A percentile compares a stretch with the other conserved stretches of the same genome.
Evolutionary conservation across 1,139 yeast species (phyloP).

Genomic region (Pichia sp.): DNA sequence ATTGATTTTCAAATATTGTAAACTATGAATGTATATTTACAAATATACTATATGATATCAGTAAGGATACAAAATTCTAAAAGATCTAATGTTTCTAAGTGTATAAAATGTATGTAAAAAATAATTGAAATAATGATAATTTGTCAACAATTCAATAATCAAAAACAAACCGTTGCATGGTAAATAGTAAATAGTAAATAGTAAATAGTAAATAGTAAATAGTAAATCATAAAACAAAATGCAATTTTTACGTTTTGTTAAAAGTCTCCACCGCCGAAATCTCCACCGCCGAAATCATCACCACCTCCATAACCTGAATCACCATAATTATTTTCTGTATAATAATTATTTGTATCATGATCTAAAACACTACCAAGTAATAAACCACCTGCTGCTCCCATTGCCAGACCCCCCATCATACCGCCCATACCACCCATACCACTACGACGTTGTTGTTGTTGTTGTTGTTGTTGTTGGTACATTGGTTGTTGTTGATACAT

Average conservation of each 20-base stretch:
- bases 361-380: constrained; percentile 13
- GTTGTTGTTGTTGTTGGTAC: constrained; percentile 7
- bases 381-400: constrained; percentile 28
- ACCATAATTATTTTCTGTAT: constrained; percentile 10
- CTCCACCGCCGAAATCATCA: constrained; percentile 22
- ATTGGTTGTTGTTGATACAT: constrained; percentile 17
- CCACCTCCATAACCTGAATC: constrained; percentile 21
- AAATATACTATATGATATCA: too few relatives aligned
- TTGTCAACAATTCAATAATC: too few relatives aligned
- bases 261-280: constrained; percentile 15
- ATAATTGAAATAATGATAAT: too few relatives aligned
- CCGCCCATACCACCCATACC: constrained; percentile 26
- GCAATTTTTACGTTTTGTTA: background rate
- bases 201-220: too few relatives aligned
- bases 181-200: too few relatives aligned
- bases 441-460: constrained; percentile 5
- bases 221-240: too few relatives aligned
- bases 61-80: too few relatives aligned
- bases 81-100: too few relatives aligned
- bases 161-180: too few relatives aligned
- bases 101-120: too few relatives aligned
- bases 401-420: constrained; percentile 28
- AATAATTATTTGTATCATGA: background rate
- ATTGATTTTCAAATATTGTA: too few relatives aligned
- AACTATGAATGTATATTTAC: too few relatives aligned